Evolutionary conservation across 331 rosid genomes (phyloP).

Genomic region (Quercus phellos): DNA sequence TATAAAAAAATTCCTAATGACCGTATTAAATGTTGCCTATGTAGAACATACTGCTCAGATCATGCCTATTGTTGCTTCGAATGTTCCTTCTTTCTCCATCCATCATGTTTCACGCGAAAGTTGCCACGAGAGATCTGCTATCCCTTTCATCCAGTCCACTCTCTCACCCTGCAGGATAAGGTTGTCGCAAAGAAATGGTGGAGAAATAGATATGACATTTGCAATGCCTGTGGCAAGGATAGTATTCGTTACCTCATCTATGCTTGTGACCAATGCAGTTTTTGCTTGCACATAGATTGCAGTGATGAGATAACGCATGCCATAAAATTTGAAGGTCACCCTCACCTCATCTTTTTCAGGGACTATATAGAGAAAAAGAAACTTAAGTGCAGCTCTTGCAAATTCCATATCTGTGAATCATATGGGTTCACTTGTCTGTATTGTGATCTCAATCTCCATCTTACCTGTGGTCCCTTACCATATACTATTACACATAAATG

Average conservation of each 20-base stretch:
- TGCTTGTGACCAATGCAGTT: neutral
- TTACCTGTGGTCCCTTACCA: constrained; percentile 16
- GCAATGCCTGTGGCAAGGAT: neutral
- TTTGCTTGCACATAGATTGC: neutral
- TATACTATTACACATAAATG: neutral
- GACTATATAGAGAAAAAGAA: neutral
- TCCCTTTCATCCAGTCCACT: neutral
- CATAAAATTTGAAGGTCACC: neutral
- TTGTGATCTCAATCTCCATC: constrained; percentile 5
- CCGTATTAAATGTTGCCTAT: neutral
- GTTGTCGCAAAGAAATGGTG: neutral
- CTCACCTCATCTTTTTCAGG: neutral
- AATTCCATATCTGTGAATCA: neutral
- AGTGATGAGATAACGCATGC: neutral
- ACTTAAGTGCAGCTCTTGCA: neutral
- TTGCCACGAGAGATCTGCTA: neutral
- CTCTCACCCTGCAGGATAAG: neutral
- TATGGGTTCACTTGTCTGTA: neutral
- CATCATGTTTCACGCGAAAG: neutral
- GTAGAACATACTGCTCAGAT: neutral
- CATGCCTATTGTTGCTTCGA: neutral
- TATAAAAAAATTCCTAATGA: too few species aligned
- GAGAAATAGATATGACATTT: neutral
- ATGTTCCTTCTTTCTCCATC: neutral
- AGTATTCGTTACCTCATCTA: too few species aligned